Base-by-base conservation (phyloP, 768 basidiomycete species). In the Fistulinella prunicolor region DNA sequence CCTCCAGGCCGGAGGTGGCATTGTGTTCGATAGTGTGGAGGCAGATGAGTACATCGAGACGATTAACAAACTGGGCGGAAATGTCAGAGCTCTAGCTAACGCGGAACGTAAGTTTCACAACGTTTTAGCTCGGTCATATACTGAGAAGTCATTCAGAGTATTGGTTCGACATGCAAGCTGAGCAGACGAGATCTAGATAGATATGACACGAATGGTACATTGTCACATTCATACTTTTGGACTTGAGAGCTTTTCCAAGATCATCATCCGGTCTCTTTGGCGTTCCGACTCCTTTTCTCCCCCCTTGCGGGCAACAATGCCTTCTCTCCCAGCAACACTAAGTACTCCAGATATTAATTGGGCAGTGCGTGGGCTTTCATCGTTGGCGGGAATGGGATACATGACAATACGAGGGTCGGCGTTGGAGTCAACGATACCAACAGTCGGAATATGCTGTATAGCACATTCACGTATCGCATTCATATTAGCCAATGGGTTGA, bases 381-480 rank as follows among this genome's bases (percentile, higher is more conserved):
- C 92, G 67, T 98, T 99, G n/a, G 91, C 94, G 0, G 94, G 94
- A 61, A 99, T 97, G 36, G 96, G 88, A 67, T 96, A 98, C 79
- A 97, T 96, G 53, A 99, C 94, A 32, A 93, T 77, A 21, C 96
- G 83, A 6, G 96, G 96, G 70, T 99, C 96, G 36, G 83, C 88
- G 64, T 99, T 93, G 19, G 94, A 91, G 69, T 99, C 96, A 45
- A 94, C 82, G 50, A 98, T 84, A 28, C 86, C 96, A 50, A 98
- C 83, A 1, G 96, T 98, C 0, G 96, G 96, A 47, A 98, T 80
- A 61, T 94, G 86, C 52, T 86, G 79, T 46, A 84, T 75, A 14
- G 92, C 91, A 59, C 92, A 94, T 72, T 99, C 96, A 45, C 87
- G 83, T 59, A 98, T 88, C 14, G 91, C 90, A 55, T 83, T 85